A percentile compares a stretch with the other conserved stretches of the same genome.
Evolutionary conservation across 345 rosid genomes (phyloP).

Genomic region (Sonneratia caseolaris): DNA sequence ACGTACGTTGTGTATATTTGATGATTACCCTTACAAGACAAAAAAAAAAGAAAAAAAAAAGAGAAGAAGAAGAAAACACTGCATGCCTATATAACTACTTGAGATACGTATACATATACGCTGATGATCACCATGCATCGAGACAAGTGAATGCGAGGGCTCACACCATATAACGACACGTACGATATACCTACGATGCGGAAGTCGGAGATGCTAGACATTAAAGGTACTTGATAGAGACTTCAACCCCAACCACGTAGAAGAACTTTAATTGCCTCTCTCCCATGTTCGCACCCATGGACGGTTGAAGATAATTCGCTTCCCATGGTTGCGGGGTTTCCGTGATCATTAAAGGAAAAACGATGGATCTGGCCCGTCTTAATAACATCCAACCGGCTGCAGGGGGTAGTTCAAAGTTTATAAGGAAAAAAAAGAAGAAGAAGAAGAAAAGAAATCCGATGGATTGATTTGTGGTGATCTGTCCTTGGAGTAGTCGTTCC

Average conservation of each 20-base stretch:
- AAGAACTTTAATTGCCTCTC: too few relatives aligned
- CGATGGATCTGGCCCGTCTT: too few relatives aligned
- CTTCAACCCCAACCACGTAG: background rate
- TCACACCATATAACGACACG: background rate
- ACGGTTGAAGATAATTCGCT: too few relatives aligned
- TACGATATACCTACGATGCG: background rate
- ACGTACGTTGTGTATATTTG: background rate
- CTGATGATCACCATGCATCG: background rate
- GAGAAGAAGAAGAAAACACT: background rate
- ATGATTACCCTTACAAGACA: background rate
- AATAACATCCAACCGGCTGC: too few relatives aligned
- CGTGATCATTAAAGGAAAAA: too few relatives aligned
- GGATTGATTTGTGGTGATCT: too few relatives aligned
- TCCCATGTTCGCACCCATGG: too few relatives aligned
- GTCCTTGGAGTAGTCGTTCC: background rate
- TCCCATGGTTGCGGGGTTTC: too few relatives aligned
- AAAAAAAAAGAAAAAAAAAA: too few relatives aligned
- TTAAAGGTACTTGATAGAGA: background rate
- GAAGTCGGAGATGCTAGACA: background rate
- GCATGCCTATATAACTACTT: background rate
- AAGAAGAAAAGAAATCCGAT: too few relatives aligned
- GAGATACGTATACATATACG: background rate
- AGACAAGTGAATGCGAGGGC: background rate
- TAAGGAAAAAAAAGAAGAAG: too few relatives aligned
- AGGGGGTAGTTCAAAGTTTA: too few relatives aligned